Evolutionary conservation across 129 eudicot genomes (phyloP), one percentile per base, ranked within the genome.

Genomic region (Escallonia rubra): DNA sequence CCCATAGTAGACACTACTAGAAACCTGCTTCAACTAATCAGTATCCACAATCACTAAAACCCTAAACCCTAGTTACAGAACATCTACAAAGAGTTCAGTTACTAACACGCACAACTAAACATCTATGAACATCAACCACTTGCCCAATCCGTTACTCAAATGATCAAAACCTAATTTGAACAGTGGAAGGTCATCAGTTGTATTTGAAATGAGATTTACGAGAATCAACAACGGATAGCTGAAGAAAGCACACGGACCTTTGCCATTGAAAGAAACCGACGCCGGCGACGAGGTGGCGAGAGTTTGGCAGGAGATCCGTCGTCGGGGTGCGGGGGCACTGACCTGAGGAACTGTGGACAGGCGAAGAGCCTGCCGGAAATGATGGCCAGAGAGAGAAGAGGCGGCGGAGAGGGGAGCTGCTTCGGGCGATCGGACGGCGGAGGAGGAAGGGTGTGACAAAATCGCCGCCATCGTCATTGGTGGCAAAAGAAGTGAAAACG

Each of bases 251-350:
- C 23, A 38, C 66, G 14, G 4, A 82, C 87, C 83, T 82, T 73
- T 68, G 1, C 10, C 52, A 60, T 61, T 59, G 14, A 74, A 69
- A 39, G 74, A 45, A 61, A 75, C 57, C 8, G 77, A 9, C 34
- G 34, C 34, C 2, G 72, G 72, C 11, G 80, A 57, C 12, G 82
- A 48, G 57, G 78, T 73, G 34, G 51, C 65, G 15, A 72, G 59
- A 38, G 69, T 64, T 65, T 78, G 87, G 58, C 83, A 73, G 7
- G 83, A 52, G 51, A 82, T 61, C 56, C 69, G 79, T 7, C 74
- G 80, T 13, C 59, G 6, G 5, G 59, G 10, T 8, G 59, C 59
- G 7, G 59, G 59, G 63, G 61, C 61, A 45, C 9, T 53, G 13
- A 61, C 45, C 7, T 67, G 10, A 9, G 74, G 56, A 40, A 70